A percentile compares a stretch with the other conserved stretches of the same genome.
Conservation (phyloP, 192 early-diverging fungal species). For the Borealophlyctis nickersoniae region DNA sequence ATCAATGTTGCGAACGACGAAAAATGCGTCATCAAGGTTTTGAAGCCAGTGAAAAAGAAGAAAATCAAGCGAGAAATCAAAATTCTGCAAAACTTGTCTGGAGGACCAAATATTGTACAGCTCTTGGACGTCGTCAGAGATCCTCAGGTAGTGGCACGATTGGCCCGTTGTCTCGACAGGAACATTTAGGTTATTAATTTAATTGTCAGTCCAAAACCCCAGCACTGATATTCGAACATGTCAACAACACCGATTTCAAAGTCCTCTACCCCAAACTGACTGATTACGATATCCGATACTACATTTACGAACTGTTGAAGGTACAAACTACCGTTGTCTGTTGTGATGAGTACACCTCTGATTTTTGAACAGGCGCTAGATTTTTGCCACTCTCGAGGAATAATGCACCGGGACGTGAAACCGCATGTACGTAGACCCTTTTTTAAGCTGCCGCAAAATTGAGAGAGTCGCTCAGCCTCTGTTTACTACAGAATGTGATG, state of each 20-base stretch:
- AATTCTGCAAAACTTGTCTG: constrained; percentile 95
- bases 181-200: not conserved
- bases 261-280: constrained; percentile 89
- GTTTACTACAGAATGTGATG: constrained; percentile 50
- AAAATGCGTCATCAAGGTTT: constrained; percentile 97
- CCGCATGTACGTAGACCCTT: constrained; percentile 57
- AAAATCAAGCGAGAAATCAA: constrained; percentile 99
- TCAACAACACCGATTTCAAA: constrained; percentile 99
- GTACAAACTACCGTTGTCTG: too few species aligned
- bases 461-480: not conserved
- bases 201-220: constrained; percentile 81
- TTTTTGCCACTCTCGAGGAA: constrained; percentile 95
- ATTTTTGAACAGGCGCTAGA: constrained; percentile 73
- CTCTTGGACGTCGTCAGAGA: constrained; percentile 94
- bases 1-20: constrained; percentile 80
- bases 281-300: constrained; percentile 93
- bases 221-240: constrained; percentile 92
- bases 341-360: not conserved
- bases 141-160: constrained; percentile 60
- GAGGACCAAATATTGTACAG: constrained; percentile 89
- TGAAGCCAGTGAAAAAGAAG: constrained; percentile 99
- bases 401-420: constrained; percentile 99
- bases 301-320: constrained; percentile 95
- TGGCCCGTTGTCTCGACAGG: not conserved
- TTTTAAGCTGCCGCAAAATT: constrained; percentile 4